These are phyloP conservation scores for Colletotrichum sojae DNA, from an alignment of 2,329 filamentous ascomycete genomes.

Conservation along the genomic window DNA sequence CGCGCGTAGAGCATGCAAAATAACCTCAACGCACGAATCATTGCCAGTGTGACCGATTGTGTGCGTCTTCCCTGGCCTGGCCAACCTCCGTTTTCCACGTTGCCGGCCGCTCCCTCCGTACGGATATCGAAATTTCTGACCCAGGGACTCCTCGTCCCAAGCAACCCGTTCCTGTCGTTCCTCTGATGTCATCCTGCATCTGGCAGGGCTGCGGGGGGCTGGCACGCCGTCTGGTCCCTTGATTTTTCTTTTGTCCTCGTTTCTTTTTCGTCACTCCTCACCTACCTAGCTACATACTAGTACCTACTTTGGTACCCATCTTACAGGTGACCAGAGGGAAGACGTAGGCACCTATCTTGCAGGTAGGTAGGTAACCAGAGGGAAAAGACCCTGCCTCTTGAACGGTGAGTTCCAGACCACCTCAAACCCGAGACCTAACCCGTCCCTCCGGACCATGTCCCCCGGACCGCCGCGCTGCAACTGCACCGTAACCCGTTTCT, in stretches of 20 bases:
- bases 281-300: background rate
- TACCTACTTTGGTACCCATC: no score
- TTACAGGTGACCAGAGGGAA: no score
- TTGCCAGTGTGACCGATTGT: background rate
- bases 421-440: background rate
- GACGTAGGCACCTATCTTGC: no score
- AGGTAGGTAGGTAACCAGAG: no score
- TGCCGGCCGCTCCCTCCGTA: background rate
- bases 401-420: conserved; percentile 2
- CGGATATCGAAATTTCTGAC: background rate
- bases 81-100: background rate
- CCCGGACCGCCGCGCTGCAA: conserved; percentile 10
- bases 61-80: no score
- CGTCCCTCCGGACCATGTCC: conserved; percentile 11
- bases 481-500: background rate
- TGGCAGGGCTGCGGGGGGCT: conserved; percentile 23
- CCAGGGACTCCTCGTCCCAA: background rate
- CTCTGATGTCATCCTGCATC: conserved; percentile 39
- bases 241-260: background rate
- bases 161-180: conserved; percentile 18
- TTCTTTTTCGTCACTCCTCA: background rate
- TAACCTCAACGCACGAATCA: conserved; percentile 5
- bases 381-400: no score
- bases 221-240: conserved; percentile 30
- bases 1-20: background rate